These are phyloP conservation scores for Eutrema yunnanense DNA, from an alignment of 345 rosid genomes.

Conservation along the genomic window DNA sequence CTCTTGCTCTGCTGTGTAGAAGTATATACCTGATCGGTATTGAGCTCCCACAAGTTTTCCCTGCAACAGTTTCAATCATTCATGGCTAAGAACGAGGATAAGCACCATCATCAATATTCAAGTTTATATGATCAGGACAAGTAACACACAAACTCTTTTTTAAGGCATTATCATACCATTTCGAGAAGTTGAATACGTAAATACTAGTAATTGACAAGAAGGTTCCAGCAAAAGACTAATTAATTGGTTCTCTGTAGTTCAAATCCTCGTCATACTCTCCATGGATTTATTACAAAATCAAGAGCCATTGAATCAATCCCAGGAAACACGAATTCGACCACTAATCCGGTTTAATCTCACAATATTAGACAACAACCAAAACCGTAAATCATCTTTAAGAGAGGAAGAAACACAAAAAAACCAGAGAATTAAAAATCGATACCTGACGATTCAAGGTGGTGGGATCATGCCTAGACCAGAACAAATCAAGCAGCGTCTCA, in stretches of 20 bases:
- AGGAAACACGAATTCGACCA: background rate
- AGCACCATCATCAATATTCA: too few relatives aligned
- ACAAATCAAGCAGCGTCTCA: slow-evolving; percentile 61
- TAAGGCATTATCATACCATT: too few relatives aligned
- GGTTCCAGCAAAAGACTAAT: background rate
- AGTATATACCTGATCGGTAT: slow-evolving; percentile 80
- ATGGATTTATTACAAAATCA: background rate
- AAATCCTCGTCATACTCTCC: background rate
- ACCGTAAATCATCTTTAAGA: background rate
- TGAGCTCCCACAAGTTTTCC: slow-evolving; percentile 82
- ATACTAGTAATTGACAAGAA: background rate
- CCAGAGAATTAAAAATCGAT: slow-evolving; percentile 25
- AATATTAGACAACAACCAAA: too few relatives aligned
- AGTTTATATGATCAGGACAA: background rate
- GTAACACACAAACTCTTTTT: background rate
- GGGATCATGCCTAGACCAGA: slow-evolving; percentile 88
- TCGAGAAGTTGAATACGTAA: background rate
- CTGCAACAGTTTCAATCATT: slow-evolving; percentile 22
- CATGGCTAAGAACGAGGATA: too few relatives aligned
- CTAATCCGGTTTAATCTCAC: background rate
- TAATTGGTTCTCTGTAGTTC: too few relatives aligned
- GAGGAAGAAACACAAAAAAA: background rate
- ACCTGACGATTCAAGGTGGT: slow-evolving; percentile 91
- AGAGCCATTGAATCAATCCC: background rate
- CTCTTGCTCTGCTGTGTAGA: slow-evolving; percentile 80